These are phyloP conservation scores for Jatropha multifida DNA, from an alignment of 441 rosid genomes.

Conservation along the genomic window DNA sequence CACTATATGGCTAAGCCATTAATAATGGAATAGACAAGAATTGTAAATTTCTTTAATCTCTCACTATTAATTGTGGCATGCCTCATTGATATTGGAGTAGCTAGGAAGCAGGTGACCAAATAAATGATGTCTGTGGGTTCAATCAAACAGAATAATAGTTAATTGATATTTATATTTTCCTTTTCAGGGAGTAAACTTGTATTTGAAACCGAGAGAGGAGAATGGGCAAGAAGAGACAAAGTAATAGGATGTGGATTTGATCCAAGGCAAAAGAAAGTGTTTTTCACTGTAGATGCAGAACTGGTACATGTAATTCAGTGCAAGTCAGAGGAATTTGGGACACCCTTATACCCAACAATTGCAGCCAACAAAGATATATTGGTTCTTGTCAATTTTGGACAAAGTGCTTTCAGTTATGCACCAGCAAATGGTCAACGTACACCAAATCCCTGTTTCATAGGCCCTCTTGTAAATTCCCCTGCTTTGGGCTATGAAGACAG, in stretches of 20 bases:
- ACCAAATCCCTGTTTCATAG: conserved; percentile 68
- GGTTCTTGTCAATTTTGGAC: conserved; percentile 64
- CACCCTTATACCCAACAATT: conserved; percentile 61
- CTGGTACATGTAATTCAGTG: conserved; percentile 54
- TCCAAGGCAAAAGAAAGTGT: conserved; percentile 62
- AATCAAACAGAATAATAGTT: conserved; percentile 4
- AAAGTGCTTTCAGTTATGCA: conserved; percentile 46
- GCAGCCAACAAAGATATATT: conserved; percentile 49
- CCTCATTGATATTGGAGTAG: conserved; percentile 30
- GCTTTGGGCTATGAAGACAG: conserved; percentile 69
- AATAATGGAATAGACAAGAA: conserved; percentile 3
- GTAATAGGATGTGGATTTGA: conserved; percentile 72
- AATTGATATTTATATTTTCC: background rate
- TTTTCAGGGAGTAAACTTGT: conserved; percentile 60
- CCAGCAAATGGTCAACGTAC: conserved; percentile 61
- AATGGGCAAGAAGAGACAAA: conserved; percentile 47
- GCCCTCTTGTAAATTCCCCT: conserved; percentile 47
- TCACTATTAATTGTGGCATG: conserved; percentile 13
- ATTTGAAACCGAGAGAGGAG: conserved; percentile 51
- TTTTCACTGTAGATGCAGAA: conserved; percentile 58
- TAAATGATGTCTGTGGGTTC: conserved; percentile 4
- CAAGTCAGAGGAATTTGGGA: conserved; percentile 59
- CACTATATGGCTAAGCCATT: conserved; percentile 26
- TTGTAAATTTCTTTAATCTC: conserved; percentile 2
- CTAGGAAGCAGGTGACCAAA: conserved; percentile 26